A percentile compares a stretch with the other conserved stretches of the same genome.
Evolutionary conservation across 2,329 filamentous ascomycete genomes (phyloP).

Genomic region (Chrysoporthe deuterocubensis): DNA sequence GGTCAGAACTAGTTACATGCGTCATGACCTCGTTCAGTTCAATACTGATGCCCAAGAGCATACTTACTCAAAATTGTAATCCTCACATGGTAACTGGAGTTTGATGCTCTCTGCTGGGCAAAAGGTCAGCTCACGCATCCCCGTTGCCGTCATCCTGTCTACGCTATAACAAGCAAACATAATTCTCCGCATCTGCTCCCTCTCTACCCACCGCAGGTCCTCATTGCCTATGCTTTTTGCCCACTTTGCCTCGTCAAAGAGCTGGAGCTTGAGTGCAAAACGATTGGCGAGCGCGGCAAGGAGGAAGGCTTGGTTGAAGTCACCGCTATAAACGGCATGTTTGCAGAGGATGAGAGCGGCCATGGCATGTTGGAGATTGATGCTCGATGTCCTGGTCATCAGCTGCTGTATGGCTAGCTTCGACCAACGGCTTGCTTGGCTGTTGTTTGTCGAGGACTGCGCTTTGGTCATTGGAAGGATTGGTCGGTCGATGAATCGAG

Average conservation of each 20-base stretch:
- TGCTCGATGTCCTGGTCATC: conserved; percentile 1
- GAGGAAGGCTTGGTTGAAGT: conserved; percentile 5
- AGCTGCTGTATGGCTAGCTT: conserved; percentile 5
- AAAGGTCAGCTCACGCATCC: conserved; percentile 5
- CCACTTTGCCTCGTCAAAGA: conserved; percentile 10
- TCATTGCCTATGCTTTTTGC: no score
- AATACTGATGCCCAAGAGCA: no score
- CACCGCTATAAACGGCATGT: conserved; percentile 1
- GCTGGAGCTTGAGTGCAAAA: conserved; percentile 8
- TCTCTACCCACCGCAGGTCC: conserved; percentile 2
- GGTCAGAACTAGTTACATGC: background rate
- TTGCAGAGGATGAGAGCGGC: conserved; percentile 5
- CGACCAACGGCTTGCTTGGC: conserved; percentile 3
- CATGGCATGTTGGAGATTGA: conserved; percentile 7
- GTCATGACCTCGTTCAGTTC: background rate
- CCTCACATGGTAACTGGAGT: conserved; percentile 7
- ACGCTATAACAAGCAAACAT: conserved; percentile 12
- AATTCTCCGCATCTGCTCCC: conserved; percentile 3
- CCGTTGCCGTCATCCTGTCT: conserved; percentile 7
- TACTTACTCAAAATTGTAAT: conserved; percentile 11
- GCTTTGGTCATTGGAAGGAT: background rate
- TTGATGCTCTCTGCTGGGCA: conserved; percentile 12
- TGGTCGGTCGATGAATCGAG: conserved; percentile 1
- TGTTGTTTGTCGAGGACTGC: background rate
- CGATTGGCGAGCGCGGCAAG: conserved; percentile 5